Evolutionary conservation across 495 filamentous ascomycete genomes (phyloP).

Genomic region (Talaromyces nanjingensis): DNA sequence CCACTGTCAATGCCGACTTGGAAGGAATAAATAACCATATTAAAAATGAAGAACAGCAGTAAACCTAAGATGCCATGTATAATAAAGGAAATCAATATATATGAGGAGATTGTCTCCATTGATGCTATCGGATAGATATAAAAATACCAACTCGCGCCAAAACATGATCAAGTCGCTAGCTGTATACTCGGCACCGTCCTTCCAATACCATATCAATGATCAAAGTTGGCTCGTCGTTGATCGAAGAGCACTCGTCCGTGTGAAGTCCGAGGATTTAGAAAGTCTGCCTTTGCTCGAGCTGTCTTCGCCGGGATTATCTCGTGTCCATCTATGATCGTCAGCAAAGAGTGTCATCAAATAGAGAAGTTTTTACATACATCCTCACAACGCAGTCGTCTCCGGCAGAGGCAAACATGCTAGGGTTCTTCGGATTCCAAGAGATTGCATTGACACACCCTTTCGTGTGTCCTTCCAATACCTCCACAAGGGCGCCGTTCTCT

Average conservation of each 20-base stretch:
- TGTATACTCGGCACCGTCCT: background rate
- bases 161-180: background rate
- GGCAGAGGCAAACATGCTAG: constrained; percentile 82
- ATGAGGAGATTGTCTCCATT: background rate
- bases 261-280: constrained; percentile 11
- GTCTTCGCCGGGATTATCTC: constrained; percentile 23
- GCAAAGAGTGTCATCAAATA: background rate
- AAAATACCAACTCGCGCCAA: background rate
- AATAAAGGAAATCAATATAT: background rate
- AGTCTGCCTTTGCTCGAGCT: constrained; percentile 19
- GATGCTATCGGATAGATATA: background rate
- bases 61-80: background rate
- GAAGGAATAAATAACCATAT: background rate
- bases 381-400: constrained; percentile 82
- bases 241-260: constrained; percentile 36
- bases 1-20: background rate
- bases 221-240: constrained; percentile 25
- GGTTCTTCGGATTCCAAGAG: constrained; percentile 79
- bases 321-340: constrained; percentile 35
- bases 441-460: constrained; percentile 82
- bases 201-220: background rate
- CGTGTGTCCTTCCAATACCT: constrained; percentile 66
- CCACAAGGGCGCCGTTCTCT: constrained; percentile 65
- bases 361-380: constrained; percentile 64
- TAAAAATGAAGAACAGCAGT: background rate